Evolutionary conservation across 108 stramenopile genomes (phyloP), one percentile per base, ranked within the genome.

Genomic region (Skeletonema menzelii): DNA sequence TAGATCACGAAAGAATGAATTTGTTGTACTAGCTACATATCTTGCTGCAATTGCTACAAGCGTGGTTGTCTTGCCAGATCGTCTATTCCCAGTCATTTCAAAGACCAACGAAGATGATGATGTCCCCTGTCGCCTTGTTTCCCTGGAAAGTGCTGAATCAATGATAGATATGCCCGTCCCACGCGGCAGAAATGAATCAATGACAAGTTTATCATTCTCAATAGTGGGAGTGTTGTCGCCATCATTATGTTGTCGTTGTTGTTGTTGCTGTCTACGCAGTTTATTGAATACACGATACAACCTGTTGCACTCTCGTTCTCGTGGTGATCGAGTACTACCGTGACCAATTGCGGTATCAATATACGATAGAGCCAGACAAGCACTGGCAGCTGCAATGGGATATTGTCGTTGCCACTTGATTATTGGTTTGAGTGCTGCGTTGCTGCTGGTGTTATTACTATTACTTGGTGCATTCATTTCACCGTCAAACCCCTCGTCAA

Each of bases 11-110:
- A 55, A 79, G 46, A 60, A 81, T 42, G 56, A 60, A 15, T 46
- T 40, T 1, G 73, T 70, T 13, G 80, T 81, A 26, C 68, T 58
- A 31, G 80, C 73, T 17, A 75, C 69, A 66, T 81, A 81, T 75
- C 80, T 70, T 30, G 80, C 73, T 6, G 80, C 80, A 17, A 67
- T 32, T 7, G 80, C 63, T 11, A 81, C 59, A 13, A 81, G 65
- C 37, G 74, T 81, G 24, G 80, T 70, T n/a, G 80, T 73, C 63
- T 42, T 70, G 17, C 80, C 80, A 11, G 73, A 81, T 67, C 73
- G 67, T 31, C 73, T 47, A 10, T 69, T 65, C 24, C 80, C 80
- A 71, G 47, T 71, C 80, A 73, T 44, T 67, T 80, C 79, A 53
- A 69, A 69, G 57, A 80, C 79, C 66, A 68, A 56, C 31, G 64